Conservation (phyloP, 495 filamentous ascomycete species). For the Hypoxylon rickii region DNA sequence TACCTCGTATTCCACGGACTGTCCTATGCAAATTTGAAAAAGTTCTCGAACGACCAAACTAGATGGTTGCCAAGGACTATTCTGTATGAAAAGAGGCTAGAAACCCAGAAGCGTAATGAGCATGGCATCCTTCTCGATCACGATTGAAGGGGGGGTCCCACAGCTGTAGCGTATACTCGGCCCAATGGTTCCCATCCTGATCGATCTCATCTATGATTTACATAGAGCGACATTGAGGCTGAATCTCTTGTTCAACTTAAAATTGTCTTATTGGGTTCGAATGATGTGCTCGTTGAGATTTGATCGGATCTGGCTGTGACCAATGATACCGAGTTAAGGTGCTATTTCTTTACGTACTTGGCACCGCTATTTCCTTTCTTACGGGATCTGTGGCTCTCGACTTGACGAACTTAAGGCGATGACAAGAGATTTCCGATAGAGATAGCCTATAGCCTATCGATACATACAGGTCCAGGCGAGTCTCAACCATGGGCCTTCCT, state of each 20-base stretch:
- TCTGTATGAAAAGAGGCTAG: neutral
- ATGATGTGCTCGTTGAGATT: conserved; percentile 7
- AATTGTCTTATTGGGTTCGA: neutral
- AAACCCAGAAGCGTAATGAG: no score
- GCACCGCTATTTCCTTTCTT: neutral
- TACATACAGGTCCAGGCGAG: neutral
- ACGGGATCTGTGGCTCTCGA: neutral
- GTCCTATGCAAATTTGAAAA: neutral
- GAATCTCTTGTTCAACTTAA: conserved; percentile 10
- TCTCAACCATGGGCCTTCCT: conserved; percentile 12
- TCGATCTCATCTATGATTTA: conserved; percentile 25
- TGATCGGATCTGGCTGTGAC: neutral
- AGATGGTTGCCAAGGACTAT: neutral
- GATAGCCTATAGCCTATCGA: neutral
- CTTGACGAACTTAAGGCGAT: neutral
- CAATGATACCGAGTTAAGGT: neutral
- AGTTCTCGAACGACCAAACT: neutral
- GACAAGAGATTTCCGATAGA: neutral
- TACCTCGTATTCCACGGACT: conserved; percentile 16
- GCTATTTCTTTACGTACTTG: neutral
- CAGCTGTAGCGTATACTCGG: neutral
- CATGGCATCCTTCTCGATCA: conserved; percentile 9
- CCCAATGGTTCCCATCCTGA: conserved; percentile 2
- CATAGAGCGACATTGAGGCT: conserved; percentile 11
- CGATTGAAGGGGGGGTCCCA: conserved; percentile 8